These are phyloP conservation scores for Hygrocybe punicea DNA, from an alignment of 768 basidiomycete genomes.

Conservation along the genomic window DNA sequence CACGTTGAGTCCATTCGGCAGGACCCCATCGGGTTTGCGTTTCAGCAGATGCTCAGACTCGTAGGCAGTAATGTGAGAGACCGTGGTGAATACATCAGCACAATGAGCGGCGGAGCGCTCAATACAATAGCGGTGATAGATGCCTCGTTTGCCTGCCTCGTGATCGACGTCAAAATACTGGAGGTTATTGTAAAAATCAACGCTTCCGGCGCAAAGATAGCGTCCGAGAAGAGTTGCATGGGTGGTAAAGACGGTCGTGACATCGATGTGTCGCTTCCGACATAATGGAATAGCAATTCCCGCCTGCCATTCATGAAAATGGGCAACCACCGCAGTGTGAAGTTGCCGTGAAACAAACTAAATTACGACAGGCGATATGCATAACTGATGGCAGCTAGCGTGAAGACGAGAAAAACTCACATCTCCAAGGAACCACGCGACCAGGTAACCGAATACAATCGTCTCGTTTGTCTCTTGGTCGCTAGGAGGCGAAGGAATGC, in stretches of 20 bases:
- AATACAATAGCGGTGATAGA: constrained; percentile 97
- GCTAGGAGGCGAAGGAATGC: constrained; percentile 93
- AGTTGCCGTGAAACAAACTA: constrained; percentile 82
- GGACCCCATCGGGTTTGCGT: constrained; percentile 93
- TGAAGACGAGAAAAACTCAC: constrained; percentile 42
- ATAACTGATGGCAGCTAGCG: neutral
- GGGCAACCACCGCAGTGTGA: constrained; percentile 85
- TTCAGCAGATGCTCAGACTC: constrained; percentile 95
- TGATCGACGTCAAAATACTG: constrained; percentile 99
- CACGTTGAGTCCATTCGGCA: constrained; percentile 97
- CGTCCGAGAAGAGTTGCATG: constrained; percentile 98
- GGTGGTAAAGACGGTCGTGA: constrained; percentile 98
- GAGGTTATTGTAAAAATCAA: constrained; percentile 99
- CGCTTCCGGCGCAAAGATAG: constrained; percentile 96
- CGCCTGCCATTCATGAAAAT: constrained; percentile 99
- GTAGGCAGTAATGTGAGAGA: constrained; percentile 97
- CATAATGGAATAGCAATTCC: constrained; percentile 93
- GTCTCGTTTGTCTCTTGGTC: constrained; percentile 99
- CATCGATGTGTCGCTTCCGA: constrained; percentile 94
- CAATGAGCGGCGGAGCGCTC: constrained; percentile 93
- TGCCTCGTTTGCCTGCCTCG: constrained; percentile 97
- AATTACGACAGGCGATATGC: constrained; percentile 5
- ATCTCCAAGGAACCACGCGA: constrained; percentile 99
- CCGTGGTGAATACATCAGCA: constrained; percentile 96
- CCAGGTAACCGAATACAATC: constrained; percentile 95